phyloP scores from a whole-genome alignment of 2,329 filamentous ascomycete genomes.

The Beauveria varroae region DNA sequence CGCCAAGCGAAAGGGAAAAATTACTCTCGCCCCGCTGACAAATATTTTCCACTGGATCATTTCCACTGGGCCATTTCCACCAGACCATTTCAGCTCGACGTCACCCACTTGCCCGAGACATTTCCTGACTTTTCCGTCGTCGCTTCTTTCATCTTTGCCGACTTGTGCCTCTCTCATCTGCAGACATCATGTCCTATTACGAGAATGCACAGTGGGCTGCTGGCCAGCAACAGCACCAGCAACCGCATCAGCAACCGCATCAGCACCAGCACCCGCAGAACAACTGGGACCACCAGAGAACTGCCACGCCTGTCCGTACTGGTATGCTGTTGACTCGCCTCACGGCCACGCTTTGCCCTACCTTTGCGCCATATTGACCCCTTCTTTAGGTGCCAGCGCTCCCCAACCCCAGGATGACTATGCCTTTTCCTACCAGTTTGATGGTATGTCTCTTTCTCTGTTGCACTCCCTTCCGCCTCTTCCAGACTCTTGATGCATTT shows the following conservation, averaged over 20 bases:
- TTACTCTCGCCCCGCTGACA: slow-evolving; percentile 8
- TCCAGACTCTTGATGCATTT: not conserved
- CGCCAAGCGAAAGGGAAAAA: slow-evolving; percentile 3
- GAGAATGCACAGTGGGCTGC: slow-evolving; percentile 36
- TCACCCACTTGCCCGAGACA: slow-evolving; percentile 11
- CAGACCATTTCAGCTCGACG: slow-evolving; percentile 10
- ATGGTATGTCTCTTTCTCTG: slow-evolving; percentile 57
- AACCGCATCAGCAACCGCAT: not conserved
- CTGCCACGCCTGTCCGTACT: slow-evolving; percentile 32
- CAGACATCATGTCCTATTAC: slow-evolving; percentile 35
- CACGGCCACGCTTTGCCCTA: not conserved
- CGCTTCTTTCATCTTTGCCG: slow-evolving; percentile 16
- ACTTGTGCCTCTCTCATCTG: not conserved
- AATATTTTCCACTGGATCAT: slow-evolving; percentile 4
- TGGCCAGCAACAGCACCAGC: slow-evolving; percentile 14
- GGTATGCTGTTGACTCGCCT: slow-evolving; percentile 23
- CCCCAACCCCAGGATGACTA: slow-evolving; percentile 67
- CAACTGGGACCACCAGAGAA: slow-evolving; percentile 40
- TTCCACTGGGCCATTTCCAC: slow-evolving; percentile 5
- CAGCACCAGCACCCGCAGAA: slow-evolving; percentile 18
- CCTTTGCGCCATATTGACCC: slow-evolving; percentile 12
- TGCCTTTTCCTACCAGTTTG: slow-evolving; percentile 82
- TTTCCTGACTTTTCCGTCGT: slow-evolving; percentile 6
- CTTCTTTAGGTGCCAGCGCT: slow-evolving; percentile 60
- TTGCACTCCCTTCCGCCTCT: not conserved